Base-by-base conservation (phyloP, 768 basidiomycete species). In the Scleroderma bovista region DNA sequence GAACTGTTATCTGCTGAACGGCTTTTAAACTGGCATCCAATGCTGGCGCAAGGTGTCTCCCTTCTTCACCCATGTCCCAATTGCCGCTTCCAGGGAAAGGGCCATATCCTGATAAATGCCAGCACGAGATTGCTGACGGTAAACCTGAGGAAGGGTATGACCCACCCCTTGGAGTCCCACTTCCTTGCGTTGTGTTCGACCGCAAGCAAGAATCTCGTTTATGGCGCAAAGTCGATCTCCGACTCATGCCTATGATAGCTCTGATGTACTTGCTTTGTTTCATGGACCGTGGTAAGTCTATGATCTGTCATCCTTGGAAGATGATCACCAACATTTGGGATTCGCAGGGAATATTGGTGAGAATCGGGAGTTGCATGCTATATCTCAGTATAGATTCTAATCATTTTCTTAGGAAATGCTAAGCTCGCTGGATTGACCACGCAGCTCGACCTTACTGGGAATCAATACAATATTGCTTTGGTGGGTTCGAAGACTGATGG, bases 401-500 rank as follows among this genome's bases (percentile, higher is more conserved):
- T 20, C 51, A 39, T 41, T n/a, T 19, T 26, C 46, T 38, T 60
- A 75, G 82, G 82, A 29, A 84, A 84, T 58, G 83, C 83, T 3
- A 78, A 75, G 53, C 66, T 85, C 3, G 78, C 80, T 57, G 86
- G 86, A 3, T 11, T 38, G 19, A 20, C 41, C 13, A 47, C 17
- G 19, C 73, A 87, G 57, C 70, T 88, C 2, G n/a, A 77, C 29
- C 71, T 88, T 34, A 74, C 69, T 1, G 78, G 80, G 9, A 75
- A 80, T 57, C 67, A 77, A 54, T 88, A 83, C 54, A 86, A 86
- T 53, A 77, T 84, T 32, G 83, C 83, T 0, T 61, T 87, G 60
- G 84, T 85, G 43, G 13, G 72, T 43, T 13, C 2, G 6, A 10
- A 36, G 7, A 16, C 32, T 12, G 6, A 41, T 22, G 12, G 23